Evolutionary conservation across 169 alveolate species (phyloP).

Genomic region (Pseudocohnilembus persalinus): DNA sequence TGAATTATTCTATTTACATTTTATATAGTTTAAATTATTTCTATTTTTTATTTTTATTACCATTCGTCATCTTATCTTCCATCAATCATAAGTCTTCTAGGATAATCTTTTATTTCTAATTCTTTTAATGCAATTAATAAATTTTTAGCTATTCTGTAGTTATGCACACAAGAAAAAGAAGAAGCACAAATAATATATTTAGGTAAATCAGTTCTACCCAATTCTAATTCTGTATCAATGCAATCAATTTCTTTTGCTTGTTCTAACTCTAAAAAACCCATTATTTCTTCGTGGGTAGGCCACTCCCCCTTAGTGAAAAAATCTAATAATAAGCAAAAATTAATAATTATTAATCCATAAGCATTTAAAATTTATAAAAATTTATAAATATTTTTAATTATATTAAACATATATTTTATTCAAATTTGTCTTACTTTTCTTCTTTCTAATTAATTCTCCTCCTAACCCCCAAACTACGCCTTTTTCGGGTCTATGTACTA

Average conservation of each 20-base stretch:
- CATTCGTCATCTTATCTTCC: conserved; percentile 51
- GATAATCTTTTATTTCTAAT: conserved; percentile 1
- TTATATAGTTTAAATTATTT: too few species aligned
- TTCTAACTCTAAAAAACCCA: conserved; percentile 20
- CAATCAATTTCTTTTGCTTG: conserved; percentile 14
- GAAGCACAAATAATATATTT: conserved; percentile 7
- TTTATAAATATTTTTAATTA: background rate
- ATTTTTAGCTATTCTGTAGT: conserved; percentile 22
- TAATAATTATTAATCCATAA: too few species aligned
- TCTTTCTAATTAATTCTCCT: conserved; percentile 27
- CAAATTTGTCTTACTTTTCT: background rate
- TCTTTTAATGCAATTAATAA: conserved; percentile 14
- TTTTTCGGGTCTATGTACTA: conserved; percentile 45
- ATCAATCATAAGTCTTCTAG: conserved; percentile 5
- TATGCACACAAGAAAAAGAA: conserved; percentile 21
- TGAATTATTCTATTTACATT: background rate
- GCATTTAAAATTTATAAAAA: too few species aligned
- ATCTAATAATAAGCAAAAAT: background rate
- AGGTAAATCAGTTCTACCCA: conserved; percentile 14
- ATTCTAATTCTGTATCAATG: conserved; percentile 8
- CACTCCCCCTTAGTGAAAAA: conserved; percentile 19
- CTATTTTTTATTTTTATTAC: background rate
- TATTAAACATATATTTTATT: background rate
- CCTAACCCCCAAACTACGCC: conserved; percentile 53
- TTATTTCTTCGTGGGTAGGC: conserved; percentile 16